Base-by-base conservation (phyloP, 805 yeast genomes). In the Kodamaea restingae region DNA sequence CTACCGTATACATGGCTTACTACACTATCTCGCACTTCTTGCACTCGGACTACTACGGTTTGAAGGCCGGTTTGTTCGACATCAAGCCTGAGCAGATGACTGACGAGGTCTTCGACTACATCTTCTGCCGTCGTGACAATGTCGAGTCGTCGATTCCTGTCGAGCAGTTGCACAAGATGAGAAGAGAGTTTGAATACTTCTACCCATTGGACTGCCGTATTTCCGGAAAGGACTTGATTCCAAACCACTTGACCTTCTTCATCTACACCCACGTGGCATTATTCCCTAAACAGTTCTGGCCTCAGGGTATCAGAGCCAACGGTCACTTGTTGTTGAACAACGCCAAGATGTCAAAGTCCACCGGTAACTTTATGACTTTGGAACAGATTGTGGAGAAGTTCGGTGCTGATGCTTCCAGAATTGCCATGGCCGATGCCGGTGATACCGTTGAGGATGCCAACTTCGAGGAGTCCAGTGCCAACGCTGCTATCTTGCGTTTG, bases 361-460 rank as follows among this genome's bases (percentile, higher is more conserved):
- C 98, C 22, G 98, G 98, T 67, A 93, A 93, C 71, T 93, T 93
- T 61, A 73, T 87, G 81, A 93, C 98, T 37, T 72, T 93, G 62
- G 76, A 81, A 53, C 88, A 93, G 63, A 76, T 84, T 60, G 81
- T 82, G 44, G 74, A 79, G 53, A 93, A 93, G 67, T 93, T 81
- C 52, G 98, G 98, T 63, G 95, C 98, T 37, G 98, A 93, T 64
- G 97, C 98, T 30, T 73, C 96, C 8, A 84, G 98, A 74, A 86
- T 93, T 61, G 97, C 98, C 4, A 71, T 93, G 49, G 98, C 98
- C 33, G 98, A 93, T 71, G 96, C 97, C 38, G 98, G 98, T 72
- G 98, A 93, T 61, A 73, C 93, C 31, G 80, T 88, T 50, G 98
- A 93, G 69, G 98, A 93, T 65, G 98, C 98, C 38, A 93, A 93